Conservation (phyloP, 352 stramenopile species). For the Globisporangium splendens region DNA sequence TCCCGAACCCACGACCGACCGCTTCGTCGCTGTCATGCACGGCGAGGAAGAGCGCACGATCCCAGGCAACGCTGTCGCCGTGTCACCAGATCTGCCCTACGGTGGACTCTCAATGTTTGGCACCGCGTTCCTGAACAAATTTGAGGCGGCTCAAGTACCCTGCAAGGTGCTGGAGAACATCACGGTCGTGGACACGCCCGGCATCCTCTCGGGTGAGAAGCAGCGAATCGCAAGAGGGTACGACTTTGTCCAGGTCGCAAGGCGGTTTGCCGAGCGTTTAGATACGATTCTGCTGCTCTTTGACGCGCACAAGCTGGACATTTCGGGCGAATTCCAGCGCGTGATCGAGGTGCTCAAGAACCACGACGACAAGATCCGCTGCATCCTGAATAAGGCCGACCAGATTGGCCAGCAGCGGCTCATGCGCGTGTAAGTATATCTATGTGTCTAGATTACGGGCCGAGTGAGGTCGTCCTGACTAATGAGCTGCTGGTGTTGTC, state of each 20-base stretch:
- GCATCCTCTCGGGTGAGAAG: conserved; percentile 98
- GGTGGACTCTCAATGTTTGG: conserved; percentile 94
- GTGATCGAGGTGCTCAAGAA: conserved; percentile 95
- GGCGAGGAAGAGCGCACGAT: conserved; percentile 95
- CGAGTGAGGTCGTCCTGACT: too few species aligned
- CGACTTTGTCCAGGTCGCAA: conserved; percentile 92
- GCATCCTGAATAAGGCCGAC: conserved; percentile 99
- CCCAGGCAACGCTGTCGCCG: conserved; percentile 95
- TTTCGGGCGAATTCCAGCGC: conserved; percentile 98
- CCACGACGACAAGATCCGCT: conserved; percentile 98
- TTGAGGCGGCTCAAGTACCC: conserved; percentile 95
- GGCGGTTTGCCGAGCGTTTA: conserved; percentile 94
- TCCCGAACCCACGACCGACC: conserved; percentile 97
- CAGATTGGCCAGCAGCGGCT: conserved; percentile 97
- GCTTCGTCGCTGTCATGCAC: conserved; percentile 98
- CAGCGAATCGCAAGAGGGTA: conserved; percentile 96
- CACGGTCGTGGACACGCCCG: conserved; percentile 97
- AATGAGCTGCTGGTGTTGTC: not conserved
- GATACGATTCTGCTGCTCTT: conserved; percentile 99
- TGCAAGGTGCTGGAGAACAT: conserved; percentile 93
- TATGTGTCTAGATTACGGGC: not conserved
- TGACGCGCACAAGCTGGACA: conserved; percentile 99
- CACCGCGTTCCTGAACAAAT: conserved; percentile 98
- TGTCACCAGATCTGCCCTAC: conserved; percentile 94
- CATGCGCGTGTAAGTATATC: conserved; percentile 88